Evolutionary conservation across 2,329 filamentous ascomycete genomes (phyloP).

Genomic region (Fusarium secorum): DNA sequence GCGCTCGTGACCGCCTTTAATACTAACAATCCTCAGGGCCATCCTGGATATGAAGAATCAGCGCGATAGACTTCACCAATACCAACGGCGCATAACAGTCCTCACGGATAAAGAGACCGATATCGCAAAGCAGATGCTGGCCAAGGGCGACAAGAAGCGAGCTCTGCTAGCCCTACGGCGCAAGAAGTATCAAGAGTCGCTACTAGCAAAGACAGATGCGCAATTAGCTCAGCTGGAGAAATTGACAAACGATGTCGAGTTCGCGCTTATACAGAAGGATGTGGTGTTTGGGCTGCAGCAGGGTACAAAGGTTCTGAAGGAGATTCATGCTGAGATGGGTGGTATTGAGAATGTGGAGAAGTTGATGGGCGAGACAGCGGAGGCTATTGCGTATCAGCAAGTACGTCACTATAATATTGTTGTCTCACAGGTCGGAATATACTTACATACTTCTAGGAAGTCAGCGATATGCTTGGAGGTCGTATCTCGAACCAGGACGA

Average conservation of each 20-base stretch:
- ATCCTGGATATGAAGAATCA: slow-evolving; percentile 98
- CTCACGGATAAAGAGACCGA: slow-evolving; percentile 88
- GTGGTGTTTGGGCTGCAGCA: slow-evolving; percentile 92
- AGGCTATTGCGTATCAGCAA: slow-evolving; percentile 90
- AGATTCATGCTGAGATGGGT: slow-evolving; percentile 96
- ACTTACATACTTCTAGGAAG: slow-evolving; percentile 66
- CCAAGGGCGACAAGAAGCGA: slow-evolving; percentile 77
- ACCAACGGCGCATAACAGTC: slow-evolving; percentile 87
- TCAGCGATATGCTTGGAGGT: slow-evolving; percentile 88
- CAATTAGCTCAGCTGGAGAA: slow-evolving; percentile 95
- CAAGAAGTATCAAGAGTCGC: slow-evolving; percentile 95
- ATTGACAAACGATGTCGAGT: slow-evolving; percentile 88
- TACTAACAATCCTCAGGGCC: slow-evolving; percentile 65
- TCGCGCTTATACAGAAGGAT: slow-evolving; percentile 96
- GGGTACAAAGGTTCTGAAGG: slow-evolving; percentile 85
- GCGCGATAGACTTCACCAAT: slow-evolving; percentile 95
- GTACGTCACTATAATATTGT: slow-evolving; percentile 53
- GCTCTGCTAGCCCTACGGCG: slow-evolving; percentile 88
- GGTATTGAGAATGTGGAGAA: slow-evolving; percentile 94
- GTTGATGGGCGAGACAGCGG: slow-evolving; percentile 89
- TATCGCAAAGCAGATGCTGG: slow-evolving; percentile 83
- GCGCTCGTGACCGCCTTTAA: slow-evolving; percentile 25
- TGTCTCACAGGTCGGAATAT: neutral
- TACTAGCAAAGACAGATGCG: slow-evolving; percentile 87
- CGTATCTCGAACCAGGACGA: slow-evolving; percentile 94